Percentiles rank a stretch among this genome's conserved stretches.
These are phyloP conservation scores for Zygoascus bituminiphila DNA, from an alignment of 805 yeast genomes.

Conservation along the genomic window DNA sequence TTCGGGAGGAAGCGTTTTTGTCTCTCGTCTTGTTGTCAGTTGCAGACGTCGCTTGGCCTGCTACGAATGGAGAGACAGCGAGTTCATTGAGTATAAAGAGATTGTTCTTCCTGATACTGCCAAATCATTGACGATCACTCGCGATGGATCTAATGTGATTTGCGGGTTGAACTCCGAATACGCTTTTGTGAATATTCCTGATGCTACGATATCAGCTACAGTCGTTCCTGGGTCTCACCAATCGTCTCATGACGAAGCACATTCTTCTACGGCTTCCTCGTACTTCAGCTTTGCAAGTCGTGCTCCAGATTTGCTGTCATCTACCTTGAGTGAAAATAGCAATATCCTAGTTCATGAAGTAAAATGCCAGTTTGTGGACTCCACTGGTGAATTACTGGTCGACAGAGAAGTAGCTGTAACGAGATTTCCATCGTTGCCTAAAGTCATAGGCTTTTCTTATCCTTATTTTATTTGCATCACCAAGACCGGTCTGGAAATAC, in stretches of 20 bases:
- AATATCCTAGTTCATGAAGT: conserved; percentile 11
- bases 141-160: conserved; percentile 16
- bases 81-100: conserved; percentile 23
- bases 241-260: background rate
- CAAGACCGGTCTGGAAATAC: conserved; percentile 29
- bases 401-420: background rate
- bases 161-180: conserved; percentile 22
- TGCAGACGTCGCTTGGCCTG: conserved; percentile 17
- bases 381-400: conserved; percentile 12
- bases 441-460: conserved; percentile 28
- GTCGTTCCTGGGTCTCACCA: conserved; percentile 8
- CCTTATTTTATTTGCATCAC: conserved; percentile 34
- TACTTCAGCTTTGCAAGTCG: conserved; percentile 16
- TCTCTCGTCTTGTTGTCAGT: conserved; percentile 25
- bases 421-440: conserved; percentile 17
- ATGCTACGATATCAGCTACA: conserved; percentile 2
- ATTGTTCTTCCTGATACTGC: conserved; percentile 24
- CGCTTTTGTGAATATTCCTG: conserved; percentile 15
- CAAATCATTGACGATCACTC: conserved; percentile 18
- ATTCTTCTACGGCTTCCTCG: conserved; percentile 10
- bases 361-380: conserved; percentile 7
- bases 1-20: conserved; percentile 12
- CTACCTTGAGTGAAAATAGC: background rate
- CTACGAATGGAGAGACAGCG: conserved; percentile 26
- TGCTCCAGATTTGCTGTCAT: conserved; percentile 10